phyloP scores from a whole-genome alignment of 1,284 basidiomycete species.

The Cryptococcus floricola region DNA sequence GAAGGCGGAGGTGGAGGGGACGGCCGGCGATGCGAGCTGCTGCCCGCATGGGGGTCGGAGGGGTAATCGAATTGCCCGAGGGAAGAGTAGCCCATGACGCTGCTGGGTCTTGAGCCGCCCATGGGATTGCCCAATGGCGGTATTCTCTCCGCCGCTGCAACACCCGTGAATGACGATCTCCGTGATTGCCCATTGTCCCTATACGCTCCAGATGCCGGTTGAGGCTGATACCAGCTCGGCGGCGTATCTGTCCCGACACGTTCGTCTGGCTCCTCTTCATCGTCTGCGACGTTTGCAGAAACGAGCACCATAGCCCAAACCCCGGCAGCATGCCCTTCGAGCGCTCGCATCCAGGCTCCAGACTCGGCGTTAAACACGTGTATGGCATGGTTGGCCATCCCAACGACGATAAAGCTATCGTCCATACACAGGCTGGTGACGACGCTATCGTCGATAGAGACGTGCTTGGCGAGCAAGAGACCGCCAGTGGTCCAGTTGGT shows the following conservation, averaged over 20 bases:
- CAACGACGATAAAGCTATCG: constrained; percentile 79
- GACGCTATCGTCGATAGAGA: constrained; percentile 67
- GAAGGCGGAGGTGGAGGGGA: too few species aligned
- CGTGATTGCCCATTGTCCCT: constrained; percentile 23
- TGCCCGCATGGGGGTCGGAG: not conserved
- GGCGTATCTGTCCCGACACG: not conserved
- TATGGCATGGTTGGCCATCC: constrained; percentile 81
- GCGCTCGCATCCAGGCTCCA: constrained; percentile 70
- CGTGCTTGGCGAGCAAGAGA: constrained; percentile 65
- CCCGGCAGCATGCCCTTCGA: constrained; percentile 65
- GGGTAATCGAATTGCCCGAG: not conserved
- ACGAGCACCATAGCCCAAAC: constrained; percentile 88
- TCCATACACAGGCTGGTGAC: constrained; percentile 87
- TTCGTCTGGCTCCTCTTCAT: not conserved
- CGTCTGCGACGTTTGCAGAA: constrained; percentile 5
- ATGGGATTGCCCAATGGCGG: constrained; percentile 5
- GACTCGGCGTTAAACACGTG: constrained; percentile 80
- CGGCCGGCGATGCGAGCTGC: too few species aligned
- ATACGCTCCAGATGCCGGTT: constrained; percentile 11
- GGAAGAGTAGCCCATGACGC: not conserved
- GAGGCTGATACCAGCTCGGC: too few species aligned
- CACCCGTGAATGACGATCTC: constrained; percentile 22
- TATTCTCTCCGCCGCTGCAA: constrained; percentile 6
- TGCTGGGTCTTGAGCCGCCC: not conserved
- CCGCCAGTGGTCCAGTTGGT: constrained; percentile 84